These are phyloP conservation scores for Jaenimonas drosophilae DNA, from an alignment of 208 protist species.

Conservation along the genomic window DNA sequence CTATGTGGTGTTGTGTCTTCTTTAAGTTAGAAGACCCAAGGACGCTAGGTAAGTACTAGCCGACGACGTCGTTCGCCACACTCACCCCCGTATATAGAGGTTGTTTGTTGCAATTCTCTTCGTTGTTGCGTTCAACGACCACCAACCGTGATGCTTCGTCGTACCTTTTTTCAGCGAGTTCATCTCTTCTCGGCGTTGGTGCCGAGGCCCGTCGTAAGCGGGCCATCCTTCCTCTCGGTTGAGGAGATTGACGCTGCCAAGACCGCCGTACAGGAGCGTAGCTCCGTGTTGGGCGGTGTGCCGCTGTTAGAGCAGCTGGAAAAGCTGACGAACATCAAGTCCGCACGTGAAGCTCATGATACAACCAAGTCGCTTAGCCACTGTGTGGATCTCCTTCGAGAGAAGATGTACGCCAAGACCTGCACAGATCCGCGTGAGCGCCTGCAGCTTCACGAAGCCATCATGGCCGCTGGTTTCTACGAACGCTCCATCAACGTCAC, in stretches of 20 bases:
- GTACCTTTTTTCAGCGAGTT: constrained; percentile 29
- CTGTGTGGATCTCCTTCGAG: constrained; percentile 37
- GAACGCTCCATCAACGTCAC: constrained; percentile 39
- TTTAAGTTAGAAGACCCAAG: too few relatives aligned
- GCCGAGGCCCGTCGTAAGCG: constrained; percentile 28
- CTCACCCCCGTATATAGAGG: neutral
- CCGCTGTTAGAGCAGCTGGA: constrained; percentile 24
- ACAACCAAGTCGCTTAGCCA: constrained; percentile 25
- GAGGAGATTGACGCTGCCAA: constrained; percentile 32
- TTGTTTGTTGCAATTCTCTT: constrained; percentile 3
- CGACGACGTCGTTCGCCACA: too few relatives aligned
- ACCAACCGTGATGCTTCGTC: constrained; percentile 37
- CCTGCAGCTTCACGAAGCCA: constrained; percentile 76
- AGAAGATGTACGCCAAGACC: constrained; percentile 50
- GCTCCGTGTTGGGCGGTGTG: constrained; percentile 21
- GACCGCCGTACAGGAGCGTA: constrained; percentile 30
- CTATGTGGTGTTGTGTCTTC: neutral
- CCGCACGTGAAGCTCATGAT: constrained; percentile 22
- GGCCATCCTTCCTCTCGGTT: constrained; percentile 21
- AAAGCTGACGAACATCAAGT: constrained; percentile 20
- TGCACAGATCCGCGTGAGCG: constrained; percentile 45
- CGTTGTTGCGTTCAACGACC: neutral
- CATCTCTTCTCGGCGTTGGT: constrained; percentile 79
- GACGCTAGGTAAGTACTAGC: too few relatives aligned
- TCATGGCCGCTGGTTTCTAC: constrained; percentile 87